Percentiles rank a stretch among this genome's conserved stretches.
Conservation (phyloP, 495 filamentous ascomycete species). For the Penicillium odoratum region DNA sequence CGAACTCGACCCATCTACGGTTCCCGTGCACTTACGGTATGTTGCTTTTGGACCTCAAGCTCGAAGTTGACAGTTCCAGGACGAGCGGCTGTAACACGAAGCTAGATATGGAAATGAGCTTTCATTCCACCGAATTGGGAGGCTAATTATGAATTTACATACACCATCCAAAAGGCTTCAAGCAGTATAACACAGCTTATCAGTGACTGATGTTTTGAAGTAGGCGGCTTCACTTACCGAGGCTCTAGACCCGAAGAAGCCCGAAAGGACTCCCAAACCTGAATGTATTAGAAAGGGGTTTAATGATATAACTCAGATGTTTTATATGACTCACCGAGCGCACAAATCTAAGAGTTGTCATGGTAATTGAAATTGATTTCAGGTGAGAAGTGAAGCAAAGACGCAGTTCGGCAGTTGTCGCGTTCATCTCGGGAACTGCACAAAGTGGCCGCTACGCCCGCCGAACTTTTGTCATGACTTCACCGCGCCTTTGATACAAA, state of each 20-base stretch:
- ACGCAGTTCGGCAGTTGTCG: slow-evolving; percentile 18
- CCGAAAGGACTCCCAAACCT: slow-evolving; percentile 84
- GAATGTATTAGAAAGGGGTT: neutral
- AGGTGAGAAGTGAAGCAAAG: slow-evolving; percentile 4
- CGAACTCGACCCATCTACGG: neutral
- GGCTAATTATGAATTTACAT: neutral
- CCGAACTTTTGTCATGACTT: slow-evolving; percentile 28
- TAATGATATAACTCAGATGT: neutral
- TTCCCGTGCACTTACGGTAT: slow-evolving; percentile 62
- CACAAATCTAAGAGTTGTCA: slow-evolving; percentile 63
- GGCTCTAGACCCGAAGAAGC: slow-evolving; percentile 83
- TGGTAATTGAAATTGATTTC: slow-evolving; percentile 8
- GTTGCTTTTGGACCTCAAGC: slow-evolving; percentile 78
- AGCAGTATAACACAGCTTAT: slow-evolving; percentile 1
- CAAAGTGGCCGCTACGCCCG: slow-evolving; percentile 32
- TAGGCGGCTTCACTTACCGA: slow-evolving; percentile 54
- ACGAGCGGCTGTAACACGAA: slow-evolving; percentile 73
- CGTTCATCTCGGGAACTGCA: slow-evolving; percentile 39
- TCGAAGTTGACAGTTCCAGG: slow-evolving; percentile 85
- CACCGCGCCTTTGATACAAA: slow-evolving; percentile 9
- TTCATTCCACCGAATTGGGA: neutral
- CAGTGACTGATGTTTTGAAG: slow-evolving; percentile 19
- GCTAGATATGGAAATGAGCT: slow-evolving; percentile 42
- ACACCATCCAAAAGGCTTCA: slow-evolving; percentile 46
- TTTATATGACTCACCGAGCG: slow-evolving; percentile 48